phyloP scores from a whole-genome alignment of 2,329 filamentous ascomycete genomes.

The Westerdykella aurantiaca region DNA sequence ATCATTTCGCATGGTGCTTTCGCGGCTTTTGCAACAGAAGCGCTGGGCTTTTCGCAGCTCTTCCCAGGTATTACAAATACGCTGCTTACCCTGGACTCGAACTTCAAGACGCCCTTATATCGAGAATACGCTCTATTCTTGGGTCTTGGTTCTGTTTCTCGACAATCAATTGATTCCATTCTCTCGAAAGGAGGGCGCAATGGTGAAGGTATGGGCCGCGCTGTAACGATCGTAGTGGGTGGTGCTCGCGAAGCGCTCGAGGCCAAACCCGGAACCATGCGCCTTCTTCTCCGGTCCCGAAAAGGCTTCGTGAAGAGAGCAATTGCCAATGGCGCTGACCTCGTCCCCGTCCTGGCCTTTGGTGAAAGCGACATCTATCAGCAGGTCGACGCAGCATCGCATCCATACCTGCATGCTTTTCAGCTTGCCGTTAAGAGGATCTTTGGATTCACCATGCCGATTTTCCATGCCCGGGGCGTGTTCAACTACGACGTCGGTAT shows the following conservation, averaged over 20 bases:
- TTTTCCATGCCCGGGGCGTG: conserved; percentile 83
- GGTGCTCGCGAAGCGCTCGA: conserved; percentile 90
- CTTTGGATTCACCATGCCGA: conserved; percentile 86
- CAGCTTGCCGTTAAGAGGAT: conserved; percentile 80
- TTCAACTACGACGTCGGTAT: conserved; percentile 98
- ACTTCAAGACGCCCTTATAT: conserved; percentile 91
- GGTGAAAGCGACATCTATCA: conserved; percentile 97
- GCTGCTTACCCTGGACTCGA: conserved; percentile 86
- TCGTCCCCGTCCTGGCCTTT: conserved; percentile 87
- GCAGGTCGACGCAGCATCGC: conserved; percentile 69
- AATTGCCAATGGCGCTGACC: conserved; percentile 82
- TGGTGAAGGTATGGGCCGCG: conserved; percentile 81
- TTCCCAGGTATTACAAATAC: conserved; percentile 96
- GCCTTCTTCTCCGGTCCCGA: conserved; percentile 72
- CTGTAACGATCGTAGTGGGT: conserved; percentile 91
- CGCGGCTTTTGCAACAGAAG: conserved; percentile 84
- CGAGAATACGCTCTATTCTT: conserved; percentile 88
- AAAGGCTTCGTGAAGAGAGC: conserved; percentile 95
- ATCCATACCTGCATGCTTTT: conserved; percentile 71
- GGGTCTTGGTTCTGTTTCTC: conserved; percentile 82
- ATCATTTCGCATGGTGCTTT: conserved; percentile 98
- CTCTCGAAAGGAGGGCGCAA: conserved; percentile 73
- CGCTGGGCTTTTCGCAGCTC: conserved; percentile 75
- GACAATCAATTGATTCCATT: conserved; percentile 85
- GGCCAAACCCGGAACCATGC: conserved; percentile 69